These are phyloP conservation scores for Scheffersomyces segobiensis DNA, from an alignment of 1,139 yeast species.

Conservation along the genomic window DNA sequence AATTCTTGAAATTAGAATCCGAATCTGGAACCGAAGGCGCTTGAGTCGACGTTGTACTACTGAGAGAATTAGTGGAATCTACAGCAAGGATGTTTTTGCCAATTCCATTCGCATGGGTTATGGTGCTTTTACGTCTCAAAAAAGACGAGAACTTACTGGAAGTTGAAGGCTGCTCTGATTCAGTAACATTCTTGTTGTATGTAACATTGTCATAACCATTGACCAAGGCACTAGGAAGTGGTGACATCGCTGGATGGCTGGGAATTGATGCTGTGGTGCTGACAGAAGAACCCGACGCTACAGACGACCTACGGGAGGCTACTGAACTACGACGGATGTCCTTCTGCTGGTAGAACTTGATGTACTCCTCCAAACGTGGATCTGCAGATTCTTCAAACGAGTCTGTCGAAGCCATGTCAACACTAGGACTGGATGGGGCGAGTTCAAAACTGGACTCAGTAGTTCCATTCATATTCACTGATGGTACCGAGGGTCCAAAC, in stretches of 20 bases:
- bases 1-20: slow-evolving; percentile 14
- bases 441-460: slow-evolving; percentile 3
- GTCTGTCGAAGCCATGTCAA: slow-evolving; percentile 8
- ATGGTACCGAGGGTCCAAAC: not conserved
- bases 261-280: slow-evolving; percentile 2
- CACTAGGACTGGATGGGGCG: slow-evolving; percentile 19
- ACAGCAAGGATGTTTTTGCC: not conserved
- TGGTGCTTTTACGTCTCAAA: slow-evolving; percentile 23
- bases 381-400: slow-evolving; percentile 26
- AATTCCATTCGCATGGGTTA: slow-evolving; percentile 10
- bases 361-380: slow-evolving; percentile 59
- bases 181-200: slow-evolving; percentile 7
- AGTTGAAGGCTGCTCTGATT: slow-evolving; percentile 7
- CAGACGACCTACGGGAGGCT: not conserved
- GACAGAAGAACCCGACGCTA: slow-evolving; percentile 3
- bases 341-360: slow-evolving; percentile 49
- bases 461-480: not conserved
- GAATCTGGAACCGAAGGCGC: slow-evolving; percentile 7
- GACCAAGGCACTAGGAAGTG: slow-evolving; percentile 49
- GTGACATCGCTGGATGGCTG: slow-evolving; percentile 19
- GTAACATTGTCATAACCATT: slow-evolving; percentile 18
- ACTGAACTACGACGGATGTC: slow-evolving; percentile 15
- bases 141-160: slow-evolving; percentile 26
- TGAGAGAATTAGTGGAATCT: slow-evolving; percentile 3
- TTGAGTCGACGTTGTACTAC: not conserved